Evolutionary conservation across 768 basidiomycete species (phyloP).

Genomic region (Lepiota brunneoincarnata): DNA sequence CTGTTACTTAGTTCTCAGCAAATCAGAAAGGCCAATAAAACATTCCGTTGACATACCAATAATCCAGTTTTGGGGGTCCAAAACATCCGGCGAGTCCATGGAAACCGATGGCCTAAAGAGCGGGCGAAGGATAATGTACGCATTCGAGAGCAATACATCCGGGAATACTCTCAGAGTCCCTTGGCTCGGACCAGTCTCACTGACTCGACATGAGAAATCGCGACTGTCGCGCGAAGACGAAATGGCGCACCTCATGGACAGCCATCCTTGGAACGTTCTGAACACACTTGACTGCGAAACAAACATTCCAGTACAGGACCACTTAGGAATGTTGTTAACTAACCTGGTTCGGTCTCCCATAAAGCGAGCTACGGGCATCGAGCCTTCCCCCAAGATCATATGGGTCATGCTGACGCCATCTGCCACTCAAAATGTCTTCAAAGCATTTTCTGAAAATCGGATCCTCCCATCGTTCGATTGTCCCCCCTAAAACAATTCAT

Average conservation of each 20-base stretch:
- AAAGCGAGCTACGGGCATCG: slow-evolving; percentile 60
- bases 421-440: slow-evolving; percentile 54
- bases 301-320: background rate
- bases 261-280: slow-evolving; percentile 77
- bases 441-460: slow-evolving; percentile 56
- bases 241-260: slow-evolving; percentile 53
- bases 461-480: slow-evolving; percentile 78
- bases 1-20: slow-evolving; percentile 23
- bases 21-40: background rate
- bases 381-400: slow-evolving; percentile 61
- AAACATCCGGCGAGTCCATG: slow-evolving; percentile 36
- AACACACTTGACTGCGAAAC: slow-evolving; percentile 42
- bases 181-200: slow-evolving; percentile 64
- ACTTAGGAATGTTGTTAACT: background rate
- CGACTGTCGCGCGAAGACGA: background rate
- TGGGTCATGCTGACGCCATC: slow-evolving; percentile 66
- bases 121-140: slow-evolving; percentile 72
- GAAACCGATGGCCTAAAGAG: slow-evolving; percentile 61
- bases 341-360: slow-evolving; percentile 54
- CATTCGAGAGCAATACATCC: slow-evolving; percentile 60
- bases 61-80: slow-evolving; percentile 52
- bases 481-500: slow-evolving; percentile 1
- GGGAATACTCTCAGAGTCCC: slow-evolving; percentile 73
- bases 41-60: slow-evolving; percentile 32
- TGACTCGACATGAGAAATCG: slow-evolving; percentile 17